These are phyloP conservation scores for Penicillium sp. DNA, from an alignment of 2,329 filamentous ascomycete species.

Conservation along the genomic window DNA sequence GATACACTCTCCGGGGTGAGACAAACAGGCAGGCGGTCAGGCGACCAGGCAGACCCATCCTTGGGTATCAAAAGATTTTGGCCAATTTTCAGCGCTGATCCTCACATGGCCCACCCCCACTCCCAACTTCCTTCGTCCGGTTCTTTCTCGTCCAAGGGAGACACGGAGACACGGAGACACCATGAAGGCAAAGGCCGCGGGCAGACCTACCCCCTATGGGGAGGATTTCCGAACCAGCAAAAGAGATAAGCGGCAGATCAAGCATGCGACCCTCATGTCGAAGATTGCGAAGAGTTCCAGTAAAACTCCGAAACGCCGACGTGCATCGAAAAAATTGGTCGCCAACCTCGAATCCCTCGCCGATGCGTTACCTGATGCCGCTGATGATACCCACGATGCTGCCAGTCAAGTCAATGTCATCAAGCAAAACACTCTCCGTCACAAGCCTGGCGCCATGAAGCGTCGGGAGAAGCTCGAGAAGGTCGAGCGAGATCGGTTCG, in stretches of 20 bases:
- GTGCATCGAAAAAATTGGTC: slow-evolving; percentile 77
- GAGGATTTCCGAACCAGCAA: slow-evolving; percentile 71
- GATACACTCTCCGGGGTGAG: slow-evolving; percentile 3
- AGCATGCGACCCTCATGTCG: slow-evolving; percentile 77
- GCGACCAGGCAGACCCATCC: too few relatives aligned
- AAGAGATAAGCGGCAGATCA: slow-evolving; percentile 80
- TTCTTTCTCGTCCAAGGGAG: slow-evolving; percentile 22
- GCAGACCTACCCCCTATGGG: slow-evolving; percentile 15
- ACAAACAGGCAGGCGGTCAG: slow-evolving; percentile 16
- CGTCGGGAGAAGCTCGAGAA: slow-evolving; percentile 78
- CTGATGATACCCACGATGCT: slow-evolving; percentile 53
- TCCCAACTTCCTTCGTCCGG: not conserved
- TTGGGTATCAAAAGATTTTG: too few relatives aligned
- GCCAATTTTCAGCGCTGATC: slow-evolving; percentile 14
- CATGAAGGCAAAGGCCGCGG: slow-evolving; percentile 15
- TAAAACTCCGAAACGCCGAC: slow-evolving; percentile 65
- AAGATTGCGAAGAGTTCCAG: slow-evolving; percentile 68
- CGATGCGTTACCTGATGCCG: slow-evolving; percentile 73
- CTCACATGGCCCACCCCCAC: slow-evolving; percentile 11
- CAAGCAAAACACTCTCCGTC: slow-evolving; percentile 73
- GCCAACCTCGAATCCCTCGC: slow-evolving; percentile 75
- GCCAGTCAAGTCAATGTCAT: slow-evolving; percentile 68
- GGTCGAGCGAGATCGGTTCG: slow-evolving; percentile 82
- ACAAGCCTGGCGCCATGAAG: slow-evolving; percentile 78
- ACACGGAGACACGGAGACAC: too few relatives aligned